These are phyloP conservation scores for Vinca minor DNA, from an alignment of 257 asterid species.

Conservation along the genomic window DNA sequence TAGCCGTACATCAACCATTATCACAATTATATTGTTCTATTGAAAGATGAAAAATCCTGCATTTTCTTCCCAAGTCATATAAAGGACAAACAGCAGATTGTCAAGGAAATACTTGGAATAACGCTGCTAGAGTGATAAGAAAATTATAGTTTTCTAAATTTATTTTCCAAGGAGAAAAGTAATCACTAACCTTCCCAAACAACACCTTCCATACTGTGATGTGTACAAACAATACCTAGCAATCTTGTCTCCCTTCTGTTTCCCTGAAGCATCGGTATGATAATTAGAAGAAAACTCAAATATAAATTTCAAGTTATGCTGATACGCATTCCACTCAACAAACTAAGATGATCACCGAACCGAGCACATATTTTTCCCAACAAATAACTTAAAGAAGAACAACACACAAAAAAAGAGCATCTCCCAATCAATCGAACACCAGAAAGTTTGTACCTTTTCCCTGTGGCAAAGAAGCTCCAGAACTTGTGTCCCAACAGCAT, in stretches of 20 bases:
- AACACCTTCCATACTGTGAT: constrained; percentile 92
- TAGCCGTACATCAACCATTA: too few species aligned
- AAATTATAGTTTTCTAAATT: not conserved
- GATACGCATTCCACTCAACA: not conserved
- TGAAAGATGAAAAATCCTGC: too few species aligned
- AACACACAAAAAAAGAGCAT: not conserved
- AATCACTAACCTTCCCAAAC: constrained; percentile 38
- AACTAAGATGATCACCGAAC: not conserved
- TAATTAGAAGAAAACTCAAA: not conserved
- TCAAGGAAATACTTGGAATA: not conserved
- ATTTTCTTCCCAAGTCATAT: too few species aligned
- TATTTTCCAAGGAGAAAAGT: not conserved
- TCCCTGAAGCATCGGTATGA: constrained; percentile 42
- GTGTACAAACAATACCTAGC: constrained; percentile 77
- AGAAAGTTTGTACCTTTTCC: constrained; percentile 49
- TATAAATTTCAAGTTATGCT: not conserved
- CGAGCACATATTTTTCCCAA: not conserved
- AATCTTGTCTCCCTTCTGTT: constrained; percentile 81
- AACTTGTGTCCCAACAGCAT: constrained; percentile 68
- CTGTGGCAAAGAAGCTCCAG: constrained; percentile 80
- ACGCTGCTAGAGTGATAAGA: not conserved
- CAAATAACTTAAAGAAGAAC: not conserved
- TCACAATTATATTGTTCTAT: too few species aligned
- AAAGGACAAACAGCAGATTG: not conserved
- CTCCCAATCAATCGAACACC: not conserved